Base-by-base conservation (phyloP, 257 asterid species). In the Solanum chmielewskii region DNA sequence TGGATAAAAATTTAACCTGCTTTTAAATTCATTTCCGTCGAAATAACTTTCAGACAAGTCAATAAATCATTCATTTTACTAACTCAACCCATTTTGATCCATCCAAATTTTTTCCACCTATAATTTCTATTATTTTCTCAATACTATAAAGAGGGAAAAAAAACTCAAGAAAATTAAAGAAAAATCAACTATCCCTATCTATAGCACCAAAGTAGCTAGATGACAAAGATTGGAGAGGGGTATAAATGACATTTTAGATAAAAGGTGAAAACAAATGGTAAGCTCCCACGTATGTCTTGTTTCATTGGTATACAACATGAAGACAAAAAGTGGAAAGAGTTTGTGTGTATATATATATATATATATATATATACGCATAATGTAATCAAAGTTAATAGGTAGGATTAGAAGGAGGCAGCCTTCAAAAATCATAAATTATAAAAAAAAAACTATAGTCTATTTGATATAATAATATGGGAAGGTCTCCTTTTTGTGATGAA, bases 401-500 rank as follows among this genome's bases (percentile, higher is more conserved):
- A 88, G 93, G 98, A 91, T 75, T 86, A 86, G 82, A 85, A 89
- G 94, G 94, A 91, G 87, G 90, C 94, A 82, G 76, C 85, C 90
- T 88, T 87, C 84, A 60, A 15, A 89, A 69, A 87, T 84, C 88
- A 71, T 18, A 86, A 70, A 31, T 16, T 70, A 27, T 20, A 66
- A 89, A 86, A 91, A 91, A 89, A 86, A 91, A 91, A 87, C 84
- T 56, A 64, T 59, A 75, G 27, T 33, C 25, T 45, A 62, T 52
- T 35, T 64, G 7, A 62, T 23, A 62, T 62, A 62, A 25, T 49
- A 64, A 41, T 85, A 95, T 95, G 98, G 98, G 97, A 78, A 95
- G 97, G 88, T 91, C 95, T 27, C 98, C 98, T 31, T 80, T 93
- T 89, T 74, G 92, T 62, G 95, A 92, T 84, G 98, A 94, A 64